A percentile compares a stretch with the other conserved stretches of the same genome.
Conservation (phyloP, 2,329 filamentous ascomycete species). For the Aspergillus brasiliensis region DNA sequence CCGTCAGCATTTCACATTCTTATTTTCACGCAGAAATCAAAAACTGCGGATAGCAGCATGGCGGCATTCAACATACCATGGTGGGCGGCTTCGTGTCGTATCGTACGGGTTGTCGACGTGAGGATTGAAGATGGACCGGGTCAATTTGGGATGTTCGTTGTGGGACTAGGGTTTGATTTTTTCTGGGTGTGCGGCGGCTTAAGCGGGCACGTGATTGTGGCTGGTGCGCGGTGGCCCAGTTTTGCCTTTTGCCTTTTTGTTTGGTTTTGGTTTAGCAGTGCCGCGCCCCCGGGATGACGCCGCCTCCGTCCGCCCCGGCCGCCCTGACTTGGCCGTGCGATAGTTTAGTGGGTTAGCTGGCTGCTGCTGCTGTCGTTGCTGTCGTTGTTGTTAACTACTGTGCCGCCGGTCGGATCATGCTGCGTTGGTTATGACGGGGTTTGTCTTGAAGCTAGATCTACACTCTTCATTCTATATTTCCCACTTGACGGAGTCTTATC, state of each 20-base stretch:
- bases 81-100: slow-evolving; percentile 44
- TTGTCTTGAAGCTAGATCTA: too few relatives aligned
- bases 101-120: slow-evolving; percentile 51
- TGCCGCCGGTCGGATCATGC: too few relatives aligned
- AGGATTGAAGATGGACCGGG: slow-evolving; percentile 45
- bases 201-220: slow-evolving; percentile 36
- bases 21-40: not conserved
- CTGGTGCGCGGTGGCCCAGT: slow-evolving; percentile 11
- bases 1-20: slow-evolving; percentile 27
- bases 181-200: slow-evolving; percentile 32
- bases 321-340: not conserved
- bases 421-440: too few relatives aligned
- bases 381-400: not conserved
- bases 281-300: slow-evolving; percentile 3
- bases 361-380: not conserved
- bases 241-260: too few relatives aligned
- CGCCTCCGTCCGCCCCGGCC: slow-evolving; percentile 5
- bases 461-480: too few relatives aligned
- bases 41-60: slow-evolving; percentile 7
- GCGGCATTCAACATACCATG: slow-evolving; percentile 42
- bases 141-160: slow-evolving; percentile 45
- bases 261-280: not conserved
- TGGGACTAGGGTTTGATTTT: slow-evolving; percentile 51
- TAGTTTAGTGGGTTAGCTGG: not conserved
- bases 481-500: too few relatives aligned